Evolutionary conservation across 2,329 filamentous ascomycete species (phyloP).

Genomic region (Scedosporium apiospermum): DNA sequence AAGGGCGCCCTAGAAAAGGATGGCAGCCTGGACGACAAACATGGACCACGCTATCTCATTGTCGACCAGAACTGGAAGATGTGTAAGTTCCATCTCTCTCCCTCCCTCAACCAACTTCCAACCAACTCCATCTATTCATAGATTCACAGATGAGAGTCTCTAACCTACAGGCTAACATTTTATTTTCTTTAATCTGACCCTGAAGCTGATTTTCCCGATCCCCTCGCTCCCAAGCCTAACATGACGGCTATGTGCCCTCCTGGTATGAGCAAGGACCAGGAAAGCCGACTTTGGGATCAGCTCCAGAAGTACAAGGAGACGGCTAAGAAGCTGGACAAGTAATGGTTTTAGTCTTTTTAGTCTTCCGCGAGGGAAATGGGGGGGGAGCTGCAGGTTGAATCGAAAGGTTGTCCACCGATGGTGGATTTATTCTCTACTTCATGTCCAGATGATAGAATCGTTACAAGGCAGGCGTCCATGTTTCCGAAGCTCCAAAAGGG

Average conservation of each 20-base stretch:
- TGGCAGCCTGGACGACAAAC: not conserved
- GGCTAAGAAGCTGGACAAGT: not conserved
- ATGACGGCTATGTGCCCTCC: not conserved
- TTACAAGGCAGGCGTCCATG: too few relatives aligned
- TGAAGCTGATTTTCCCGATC: constrained; percentile 4
- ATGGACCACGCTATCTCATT: not conserved
- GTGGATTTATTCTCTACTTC: too few relatives aligned
- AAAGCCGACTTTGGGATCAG: not conserved
- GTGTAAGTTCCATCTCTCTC: not conserved
- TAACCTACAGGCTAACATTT: not conserved
- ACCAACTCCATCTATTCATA: too few relatives aligned
- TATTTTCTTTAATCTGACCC: not conserved
- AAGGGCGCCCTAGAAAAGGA: not conserved
- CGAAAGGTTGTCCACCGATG: not conserved
- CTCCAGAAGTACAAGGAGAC: constrained; percentile 4
- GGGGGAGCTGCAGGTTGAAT: not conserved
- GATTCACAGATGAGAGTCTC: too few relatives aligned
- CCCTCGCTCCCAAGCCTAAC: not conserved
- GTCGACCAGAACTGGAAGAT: constrained; percentile 4
- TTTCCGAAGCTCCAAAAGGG: too few relatives aligned
- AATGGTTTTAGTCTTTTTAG: not conserved
- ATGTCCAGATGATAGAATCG: too few relatives aligned
- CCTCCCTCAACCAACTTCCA: not conserved
- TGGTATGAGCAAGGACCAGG: not conserved
- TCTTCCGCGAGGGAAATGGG: not conserved